These are phyloP conservation scores for Leptomonas pyrrhocoris DNA, from an alignment of 208 protist genomes.

Conservation along the genomic window DNA sequence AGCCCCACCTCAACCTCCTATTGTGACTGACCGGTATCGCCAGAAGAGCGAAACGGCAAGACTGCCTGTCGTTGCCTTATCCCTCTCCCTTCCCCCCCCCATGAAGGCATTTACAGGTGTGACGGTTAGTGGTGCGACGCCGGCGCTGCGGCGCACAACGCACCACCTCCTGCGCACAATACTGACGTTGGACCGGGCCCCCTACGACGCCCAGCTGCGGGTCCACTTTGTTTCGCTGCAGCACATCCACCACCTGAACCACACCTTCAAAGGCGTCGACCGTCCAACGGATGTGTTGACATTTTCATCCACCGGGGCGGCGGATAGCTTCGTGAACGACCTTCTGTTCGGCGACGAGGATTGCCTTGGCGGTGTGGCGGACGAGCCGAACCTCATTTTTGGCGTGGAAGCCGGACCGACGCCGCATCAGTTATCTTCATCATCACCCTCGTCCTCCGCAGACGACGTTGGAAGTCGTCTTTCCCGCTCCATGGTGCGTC, in stretches of 20 bases:
- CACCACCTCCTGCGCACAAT: slow-evolving; percentile 39
- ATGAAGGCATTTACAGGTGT: slow-evolving; percentile 40
- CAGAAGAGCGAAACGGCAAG: no score
- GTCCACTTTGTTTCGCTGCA: slow-evolving; percentile 46
- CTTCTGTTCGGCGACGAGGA: slow-evolving; percentile 46
- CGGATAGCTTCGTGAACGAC: slow-evolving; percentile 33
- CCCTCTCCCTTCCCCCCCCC: not conserved
- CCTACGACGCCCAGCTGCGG: slow-evolving; percentile 48
- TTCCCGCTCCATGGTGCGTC: slow-evolving; percentile 3
- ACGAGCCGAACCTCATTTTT: not conserved
- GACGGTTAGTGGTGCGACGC: slow-evolving; percentile 43
- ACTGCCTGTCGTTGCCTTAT: not conserved
- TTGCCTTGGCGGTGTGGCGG: not conserved
- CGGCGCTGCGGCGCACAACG: slow-evolving; percentile 34
- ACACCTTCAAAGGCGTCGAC: slow-evolving; percentile 41
- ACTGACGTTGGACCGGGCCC: slow-evolving; percentile 47
- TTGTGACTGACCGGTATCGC: no score
- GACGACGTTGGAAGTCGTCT: not conserved
- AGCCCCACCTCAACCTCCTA: no score
- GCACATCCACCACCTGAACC: slow-evolving; percentile 68
- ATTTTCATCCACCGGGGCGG: slow-evolving; percentile 40
- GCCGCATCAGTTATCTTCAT: not conserved
- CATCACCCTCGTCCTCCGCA: not conserved
- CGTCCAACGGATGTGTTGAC: slow-evolving; percentile 83
- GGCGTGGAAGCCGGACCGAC: not conserved